Evolutionary conservation across 2,329 filamentous ascomycete genomes (phyloP), one percentile per base, ranked within the genome.

Genomic region (Dactylellina parvicollis): DNA sequence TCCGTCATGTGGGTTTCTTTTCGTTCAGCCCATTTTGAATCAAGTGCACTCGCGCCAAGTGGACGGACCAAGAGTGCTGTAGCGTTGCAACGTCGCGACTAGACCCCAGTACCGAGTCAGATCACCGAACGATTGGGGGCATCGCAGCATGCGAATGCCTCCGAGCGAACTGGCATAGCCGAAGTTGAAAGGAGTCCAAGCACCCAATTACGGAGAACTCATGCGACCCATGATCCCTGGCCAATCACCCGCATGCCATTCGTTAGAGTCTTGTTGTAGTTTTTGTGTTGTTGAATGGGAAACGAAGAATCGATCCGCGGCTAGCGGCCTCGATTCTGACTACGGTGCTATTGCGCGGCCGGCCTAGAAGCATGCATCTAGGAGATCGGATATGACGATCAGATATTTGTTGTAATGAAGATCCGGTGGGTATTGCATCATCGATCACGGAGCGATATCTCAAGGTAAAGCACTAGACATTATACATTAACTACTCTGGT

Each of bases 401-500:
- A 32, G 34, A 34, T 32, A 18, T 34, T 18, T 12, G 14, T 16
- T 14, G 12, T 26, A 20, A 34, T 32, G 47, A 34, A 34, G 28
- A 52, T 54, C 49, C 4, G 3, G 28, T 36, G 18, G 18, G 18
- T 8, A 16, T 14, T 36, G 20, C 20, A 52, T 42, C 16, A 14
- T 3, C 12, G 9, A 20, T 60, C 54, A 44, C 16, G 10, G 24
- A 28, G 24, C 26, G 26, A 26, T 61, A 47, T n/a, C 12, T 4
- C 12, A 9, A 16, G 12, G 42, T 18, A 50, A 50, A 16, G 28
- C 38, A 54, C 28, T 64, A 72, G 34, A 72, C 34, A 72, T 72
- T 72, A 72, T 61, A 62, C 40, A 64, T 64, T 72, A 64, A 34
- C 18, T 24, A 24, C 22, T 30, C 4, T 26, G 12, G 36, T 36